phyloP scores from a whole-genome alignment of 306 rosid genomes.

The Glycine latifolia region DNA sequence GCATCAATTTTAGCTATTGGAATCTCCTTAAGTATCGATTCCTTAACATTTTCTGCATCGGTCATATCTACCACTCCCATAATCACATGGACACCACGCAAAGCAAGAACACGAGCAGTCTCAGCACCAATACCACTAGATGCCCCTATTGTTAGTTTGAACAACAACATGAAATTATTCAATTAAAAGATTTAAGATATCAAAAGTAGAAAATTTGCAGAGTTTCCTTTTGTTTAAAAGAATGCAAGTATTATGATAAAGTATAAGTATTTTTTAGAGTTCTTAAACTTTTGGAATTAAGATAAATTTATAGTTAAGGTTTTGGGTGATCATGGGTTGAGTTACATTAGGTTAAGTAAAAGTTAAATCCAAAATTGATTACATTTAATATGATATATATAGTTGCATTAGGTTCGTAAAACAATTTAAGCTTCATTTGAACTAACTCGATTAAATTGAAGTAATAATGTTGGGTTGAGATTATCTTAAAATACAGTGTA shows the following conservation, averaged over 20 bases:
- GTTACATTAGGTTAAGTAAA: too few relatives aligned
- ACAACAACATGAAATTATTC: background rate
- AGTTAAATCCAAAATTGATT: too few relatives aligned
- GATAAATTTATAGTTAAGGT: too few relatives aligned
- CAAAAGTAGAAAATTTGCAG: background rate
- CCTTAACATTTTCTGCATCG: slow-evolving; percentile 58
- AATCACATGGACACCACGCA: slow-evolving; percentile 47
- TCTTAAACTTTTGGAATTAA: too few relatives aligned
- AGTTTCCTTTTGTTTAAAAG: background rate
- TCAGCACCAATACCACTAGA: slow-evolving; percentile 79
- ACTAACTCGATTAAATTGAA: too few relatives aligned
- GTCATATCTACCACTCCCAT: slow-evolving; percentile 68
- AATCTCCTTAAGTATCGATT: slow-evolving; percentile 59
- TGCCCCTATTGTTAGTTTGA: slow-evolving; percentile 57
- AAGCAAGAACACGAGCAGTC: slow-evolving; percentile 74
- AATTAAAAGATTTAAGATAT: background rate
- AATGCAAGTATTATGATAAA: background rate
- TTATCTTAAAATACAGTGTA: too few relatives aligned
- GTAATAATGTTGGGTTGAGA: too few relatives aligned
- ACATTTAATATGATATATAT: too few relatives aligned
- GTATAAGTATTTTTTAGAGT: too few relatives aligned
- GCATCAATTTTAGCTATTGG: slow-evolving; percentile 39
- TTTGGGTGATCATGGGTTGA: too few relatives aligned
- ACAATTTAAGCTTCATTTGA: too few relatives aligned
- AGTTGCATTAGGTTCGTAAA: too few relatives aligned